phyloP scores from a whole-genome alignment of 2,329 filamentous ascomycete genomes.

The Clonostachys solani region DNA sequence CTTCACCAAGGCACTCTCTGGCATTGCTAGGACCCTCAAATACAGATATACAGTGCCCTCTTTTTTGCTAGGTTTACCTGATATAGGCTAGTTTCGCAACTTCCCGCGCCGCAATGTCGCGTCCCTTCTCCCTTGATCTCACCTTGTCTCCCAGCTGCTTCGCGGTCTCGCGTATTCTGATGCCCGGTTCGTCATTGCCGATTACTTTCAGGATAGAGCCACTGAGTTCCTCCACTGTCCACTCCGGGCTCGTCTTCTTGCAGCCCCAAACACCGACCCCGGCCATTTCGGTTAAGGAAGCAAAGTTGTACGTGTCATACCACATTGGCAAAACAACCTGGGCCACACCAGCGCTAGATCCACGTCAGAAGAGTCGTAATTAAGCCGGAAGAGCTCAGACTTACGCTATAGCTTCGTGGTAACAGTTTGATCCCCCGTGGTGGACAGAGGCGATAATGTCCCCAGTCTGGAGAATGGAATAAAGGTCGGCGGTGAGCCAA shows the following conservation, averaged over 20 bases:
- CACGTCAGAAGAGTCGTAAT: slow-evolving; percentile 1
- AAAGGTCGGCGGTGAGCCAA: slow-evolving; percentile 17
- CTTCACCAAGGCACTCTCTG: no score
- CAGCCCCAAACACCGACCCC: slow-evolving; percentile 31
- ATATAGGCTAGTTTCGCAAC: neutral
- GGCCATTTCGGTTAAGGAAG: slow-evolving; percentile 30
- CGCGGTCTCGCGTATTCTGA: slow-evolving; percentile 4
- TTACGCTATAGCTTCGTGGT: slow-evolving; percentile 34
- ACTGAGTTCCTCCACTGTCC: slow-evolving; percentile 15
- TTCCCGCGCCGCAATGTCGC: slow-evolving; percentile 1
- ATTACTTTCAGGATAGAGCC: slow-evolving; percentile 14
- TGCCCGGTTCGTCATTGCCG: neutral
- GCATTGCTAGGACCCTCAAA: no score
- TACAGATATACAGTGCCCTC: no score
- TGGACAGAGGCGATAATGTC: slow-evolving; percentile 21
- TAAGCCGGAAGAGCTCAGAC: slow-evolving; percentile 4
- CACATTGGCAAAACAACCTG: slow-evolving; percentile 38
- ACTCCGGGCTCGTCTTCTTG: slow-evolving; percentile 18
- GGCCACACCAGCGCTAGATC: slow-evolving; percentile 29
- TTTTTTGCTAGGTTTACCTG: neutral
- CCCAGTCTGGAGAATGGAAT: slow-evolving; percentile 20
- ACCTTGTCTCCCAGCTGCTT: slow-evolving; percentile 3
- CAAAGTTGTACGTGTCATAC: slow-evolving; percentile 37
- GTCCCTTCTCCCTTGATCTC: neutral
- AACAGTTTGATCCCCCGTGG: slow-evolving; percentile 29